Evolutionary conservation across 2,329 filamentous ascomycete genomes (phyloP), one percentile per base, ranked within the genome.

Genomic region (Emmonsia crescens): DNA sequence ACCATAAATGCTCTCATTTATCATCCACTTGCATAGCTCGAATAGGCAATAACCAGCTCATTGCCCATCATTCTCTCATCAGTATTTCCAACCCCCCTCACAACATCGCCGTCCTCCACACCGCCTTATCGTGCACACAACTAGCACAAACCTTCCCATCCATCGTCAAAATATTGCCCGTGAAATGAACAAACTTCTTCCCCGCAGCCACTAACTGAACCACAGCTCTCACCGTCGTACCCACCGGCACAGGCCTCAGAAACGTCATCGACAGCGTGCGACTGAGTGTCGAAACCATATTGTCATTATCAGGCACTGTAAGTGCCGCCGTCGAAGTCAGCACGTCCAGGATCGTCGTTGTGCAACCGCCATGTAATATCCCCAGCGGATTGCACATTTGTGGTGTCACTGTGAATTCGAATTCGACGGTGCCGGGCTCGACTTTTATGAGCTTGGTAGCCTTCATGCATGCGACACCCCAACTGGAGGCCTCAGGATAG

Each of bases 341-440:
- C 62, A 82, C 75, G 74, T 90, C 88, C 66, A 89, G 86, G 3
- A 91, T 74, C 0, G 85, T 85, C 2, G 87, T 82, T 0, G 83
- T 79, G 65, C 83, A 85, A 19, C 94, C 94, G 19, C 89, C 91
- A 74, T 94, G 94, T 70, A 97, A 78, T 74, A 96, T 97, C 48
- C 92, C 93, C 70, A 96, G 76, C 65, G 89, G 83, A 79, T 97
- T 97, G 63, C 92, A 96, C 68, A 97, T 79, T 71, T 96, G 90
- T 21, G 88, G 85, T 42, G 92, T 96, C 73, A 97, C 95, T 68
- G 64, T 74, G 63, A 61, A 63, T 27, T 49, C 54, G 48, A 62
- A 58, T 48, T 62, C 55, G 16, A 40, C 60, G 29, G 60, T 48
- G 12, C 40, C 21, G 44, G 60, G 21, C 16, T 24, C 42, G 12